These are phyloP conservation scores for Chlamydomonas incerta DNA, from an alignment of 139 green algal species.

Conservation along the genomic window DNA sequence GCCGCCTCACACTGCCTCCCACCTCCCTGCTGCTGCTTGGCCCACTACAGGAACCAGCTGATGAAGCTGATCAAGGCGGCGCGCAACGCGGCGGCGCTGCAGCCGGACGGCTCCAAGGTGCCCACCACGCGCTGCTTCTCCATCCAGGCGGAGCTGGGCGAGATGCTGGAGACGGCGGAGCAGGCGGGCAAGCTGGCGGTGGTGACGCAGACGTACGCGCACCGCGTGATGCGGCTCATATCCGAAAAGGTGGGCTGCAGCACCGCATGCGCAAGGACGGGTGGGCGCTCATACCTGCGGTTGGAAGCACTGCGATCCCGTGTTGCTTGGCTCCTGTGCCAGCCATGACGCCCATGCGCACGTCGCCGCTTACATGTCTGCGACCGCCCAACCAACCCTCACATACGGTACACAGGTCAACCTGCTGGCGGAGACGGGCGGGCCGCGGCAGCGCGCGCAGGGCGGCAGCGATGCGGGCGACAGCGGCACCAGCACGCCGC, in stretches of 20 bases:
- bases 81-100: conserved; percentile 44
- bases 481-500: conserved; percentile 47
- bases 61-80: conserved; percentile 42
- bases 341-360: no score
- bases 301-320: no score
- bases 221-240: conserved; percentile 60
- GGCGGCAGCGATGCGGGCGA: conserved; percentile 13
- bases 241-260: conserved; percentile 64
- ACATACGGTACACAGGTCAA: neutral
- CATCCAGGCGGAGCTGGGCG: conserved; percentile 44
- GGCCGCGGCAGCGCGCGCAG: neutral
- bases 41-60: conserved; percentile 40
- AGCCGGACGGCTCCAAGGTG: conserved; percentile 56
- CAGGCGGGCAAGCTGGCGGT: conserved; percentile 31
- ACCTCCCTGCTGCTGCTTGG: conserved; percentile 3
- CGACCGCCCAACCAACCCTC: no score
- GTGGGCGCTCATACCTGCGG: no score
- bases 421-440: conserved; percentile 32
- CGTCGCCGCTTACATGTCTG: no score
- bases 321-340: no score
- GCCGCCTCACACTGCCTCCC: neutral
- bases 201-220: conserved; percentile 59
- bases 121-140: conserved; percentile 52
- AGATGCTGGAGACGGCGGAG: conserved; percentile 44
- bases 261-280: no score